Percentiles rank a stretch among this genome's conserved stretches.
Evolutionary conservation across 805 yeast species (phyloP).

Genomic region (Wickerhamomyces bovis): DNA sequence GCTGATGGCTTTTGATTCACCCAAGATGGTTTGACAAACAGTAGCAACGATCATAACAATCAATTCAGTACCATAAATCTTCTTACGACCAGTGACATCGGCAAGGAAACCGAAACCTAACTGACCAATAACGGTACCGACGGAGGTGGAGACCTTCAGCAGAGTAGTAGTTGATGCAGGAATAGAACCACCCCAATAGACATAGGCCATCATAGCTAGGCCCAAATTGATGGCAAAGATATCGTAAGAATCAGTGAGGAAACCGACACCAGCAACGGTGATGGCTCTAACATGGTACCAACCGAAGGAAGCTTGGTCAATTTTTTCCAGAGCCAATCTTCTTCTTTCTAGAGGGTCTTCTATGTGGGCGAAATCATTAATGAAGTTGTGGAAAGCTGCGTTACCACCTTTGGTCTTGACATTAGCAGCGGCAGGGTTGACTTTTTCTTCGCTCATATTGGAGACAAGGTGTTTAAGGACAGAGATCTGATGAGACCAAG

Average conservation of each 20-base stretch:
- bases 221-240: slow-evolving; percentile 86
- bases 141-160: slow-evolving; percentile 84
- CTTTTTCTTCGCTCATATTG: slow-evolving; percentile 14
- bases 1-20: slow-evolving; percentile 63
- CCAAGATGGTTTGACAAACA: slow-evolving; percentile 68
- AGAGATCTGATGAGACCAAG: not conserved
- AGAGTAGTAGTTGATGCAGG: slow-evolving; percentile 73
- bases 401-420: slow-evolving; percentile 63
- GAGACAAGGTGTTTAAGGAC: not conserved
- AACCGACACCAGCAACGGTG: slow-evolving; percentile 88
- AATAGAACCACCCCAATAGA: slow-evolving; percentile 57
- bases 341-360: slow-evolving; percentile 85
- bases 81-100: slow-evolving; percentile 80
- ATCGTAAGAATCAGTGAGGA: slow-evolving; percentile 89
- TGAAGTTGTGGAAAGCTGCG: slow-evolving; percentile 78
- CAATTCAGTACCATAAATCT: slow-evolving; percentile 80
- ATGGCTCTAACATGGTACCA: slow-evolving; percentile 83
- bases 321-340: slow-evolving; percentile 77
- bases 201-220: slow-evolving; percentile 71
- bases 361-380: slow-evolving; percentile 74
- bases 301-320: slow-evolving; percentile 72
- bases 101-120: slow-evolving; percentile 77
- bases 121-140: slow-evolving; percentile 92
- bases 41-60: slow-evolving; percentile 80
- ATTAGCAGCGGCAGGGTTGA: slow-evolving; percentile 22